Evolutionary conservation across 2,329 filamentous ascomycete genomes (phyloP).

Genomic region (Magnaporthales sp.): DNA sequence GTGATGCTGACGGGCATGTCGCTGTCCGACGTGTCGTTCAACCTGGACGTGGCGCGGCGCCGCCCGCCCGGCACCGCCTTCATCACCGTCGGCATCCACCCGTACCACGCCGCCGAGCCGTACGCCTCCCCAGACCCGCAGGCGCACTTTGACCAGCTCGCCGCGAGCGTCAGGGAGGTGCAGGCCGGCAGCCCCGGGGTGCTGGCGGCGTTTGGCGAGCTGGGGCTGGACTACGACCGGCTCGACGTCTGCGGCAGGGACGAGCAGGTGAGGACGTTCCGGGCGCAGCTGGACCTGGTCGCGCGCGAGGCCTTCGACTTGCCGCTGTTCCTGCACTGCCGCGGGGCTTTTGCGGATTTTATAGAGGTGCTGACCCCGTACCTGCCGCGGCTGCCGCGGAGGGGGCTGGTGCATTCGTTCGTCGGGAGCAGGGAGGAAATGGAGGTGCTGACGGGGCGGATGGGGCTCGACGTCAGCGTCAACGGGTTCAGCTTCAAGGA

Average conservation of each 20-base stretch:
- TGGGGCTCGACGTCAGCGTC: conserved; percentile 36
- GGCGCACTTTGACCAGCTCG: conserved; percentile 16
- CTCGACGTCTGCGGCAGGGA: conserved; percentile 31
- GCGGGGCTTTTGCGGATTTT: conserved; percentile 33
- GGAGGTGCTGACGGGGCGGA: conserved; percentile 19
- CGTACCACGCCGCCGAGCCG: conserved; percentile 38
- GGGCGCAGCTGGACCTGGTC: conserved; percentile 29
- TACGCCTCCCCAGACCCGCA: conserved; percentile 13
- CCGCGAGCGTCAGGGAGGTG: conserved; percentile 14
- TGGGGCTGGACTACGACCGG: conserved; percentile 41
- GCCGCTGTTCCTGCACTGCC: conserved; percentile 32
- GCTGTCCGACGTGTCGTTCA: conserved; percentile 18
- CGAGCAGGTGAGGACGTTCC: conserved; percentile 29
- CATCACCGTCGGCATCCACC: conserved; percentile 39
- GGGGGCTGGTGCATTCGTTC: conserved; percentile 30
- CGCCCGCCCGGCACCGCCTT: conserved; percentile 26
- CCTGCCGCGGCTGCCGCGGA: conserved; percentile 22
- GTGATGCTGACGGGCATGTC: conserved; percentile 32
- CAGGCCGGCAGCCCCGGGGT: conserved; percentile 9
- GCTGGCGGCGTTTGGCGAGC: conserved; percentile 37
- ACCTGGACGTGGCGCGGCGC: conserved; percentile 17
- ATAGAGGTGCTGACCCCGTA: conserved; percentile 30
- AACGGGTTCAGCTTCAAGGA: conserved; percentile 37
- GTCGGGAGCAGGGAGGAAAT: conserved; percentile 30
- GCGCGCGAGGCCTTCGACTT: conserved; percentile 21